Conservation (phyloP, 768 basidiomycete genomes). For the Saitozyma podzolica region DNA sequence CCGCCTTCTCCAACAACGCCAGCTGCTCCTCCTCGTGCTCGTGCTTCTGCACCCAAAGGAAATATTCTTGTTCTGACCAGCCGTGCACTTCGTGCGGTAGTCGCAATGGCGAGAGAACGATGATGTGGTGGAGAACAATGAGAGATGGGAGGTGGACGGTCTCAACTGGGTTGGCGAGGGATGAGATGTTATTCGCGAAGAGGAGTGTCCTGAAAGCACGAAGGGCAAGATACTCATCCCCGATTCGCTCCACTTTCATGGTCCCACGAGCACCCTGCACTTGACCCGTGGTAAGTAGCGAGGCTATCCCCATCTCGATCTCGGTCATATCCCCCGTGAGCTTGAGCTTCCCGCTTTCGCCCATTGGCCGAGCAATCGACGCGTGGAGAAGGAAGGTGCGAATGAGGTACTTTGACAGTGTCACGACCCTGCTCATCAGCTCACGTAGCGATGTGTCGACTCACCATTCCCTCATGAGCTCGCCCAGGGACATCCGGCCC, state of each 20-base stretch:
- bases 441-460: constrained; percentile 22
- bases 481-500: constrained; percentile 68
- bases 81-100: constrained; percentile 86
- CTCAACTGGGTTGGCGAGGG: constrained; percentile 65
- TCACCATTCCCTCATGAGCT: constrained; percentile 73
- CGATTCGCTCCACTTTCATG: constrained; percentile 70
- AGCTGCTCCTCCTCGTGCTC: constrained; percentile 69
- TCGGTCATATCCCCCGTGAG: constrained; percentile 95
- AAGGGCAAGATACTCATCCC: constrained; percentile 81
- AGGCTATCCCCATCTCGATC: constrained; percentile 85
- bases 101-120: constrained; percentile 72
- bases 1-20: constrained; percentile 74
- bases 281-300: constrained; percentile 62
- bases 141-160: constrained; percentile 81
- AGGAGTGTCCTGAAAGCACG: constrained; percentile 84
- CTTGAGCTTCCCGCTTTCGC: constrained; percentile 90
- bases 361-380: constrained; percentile 86
- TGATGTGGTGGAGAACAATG: constrained; percentile 81
- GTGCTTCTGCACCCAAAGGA: constrained; percentile 93
- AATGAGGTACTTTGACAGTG: constrained; percentile 72
- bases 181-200: constrained; percentile 72
- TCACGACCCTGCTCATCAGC: constrained; percentile 30
- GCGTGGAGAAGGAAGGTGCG: constrained; percentile 86
- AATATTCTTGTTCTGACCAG: constrained; percentile 95
- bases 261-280: constrained; percentile 59